Base-by-base conservation (phyloP, 2,329 filamentous ascomycete species). In the Ilyonectria destructans region DNA sequence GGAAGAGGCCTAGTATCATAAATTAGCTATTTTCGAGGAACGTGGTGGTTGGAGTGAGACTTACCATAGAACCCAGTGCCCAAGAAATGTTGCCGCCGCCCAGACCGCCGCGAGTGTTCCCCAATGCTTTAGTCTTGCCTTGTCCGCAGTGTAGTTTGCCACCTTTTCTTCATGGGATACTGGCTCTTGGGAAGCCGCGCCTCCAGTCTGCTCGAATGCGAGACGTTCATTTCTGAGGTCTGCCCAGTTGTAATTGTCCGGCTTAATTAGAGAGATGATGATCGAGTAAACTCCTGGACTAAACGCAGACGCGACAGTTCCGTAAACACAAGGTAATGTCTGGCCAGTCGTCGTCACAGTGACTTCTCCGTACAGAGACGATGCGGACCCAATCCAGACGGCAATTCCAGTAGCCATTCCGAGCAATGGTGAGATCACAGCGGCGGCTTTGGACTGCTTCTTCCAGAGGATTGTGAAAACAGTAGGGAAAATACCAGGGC, bases 401-500 rank as follows among this genome's bases (percentile, higher is more conserved):
- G 80, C 83, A 6, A 89, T 79, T 0, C 87, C 87, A 0, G 85
- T 87, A 0, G 79, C 80, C 69, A 88, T 80, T 0, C 87, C 87
- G 0, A 88, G 74, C 0, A 88, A 70, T 0, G 87, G 86, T 0
- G 86, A 82, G 4, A 86, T 74, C 15, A 88, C 83, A 1, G 86
- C 86, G 0, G 87, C 87, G 0, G 78, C 75, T 57, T 80, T 84
- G 52, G 81, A 86, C 72, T 88, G 86, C 12, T 81, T 80, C 40
- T 80, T 81, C 86, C 86, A 88, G 1, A 89, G 78, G 19, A 88
- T 84, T 0, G 86, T 86, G 61, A 88, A 87, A 0, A 82, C 80
- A 6, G 86, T 88, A 0, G 87, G 86, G 69, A 88, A 85, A 60
- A 88, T 86, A 0, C 86, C 86, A 0, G 86, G 85, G 40, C 85